A percentile compares a stretch with the other conserved stretches of the same genome.
Evolutionary conservation across 306 rosid species (phyloP).

Genomic region (Vigna hirtella): DNA sequence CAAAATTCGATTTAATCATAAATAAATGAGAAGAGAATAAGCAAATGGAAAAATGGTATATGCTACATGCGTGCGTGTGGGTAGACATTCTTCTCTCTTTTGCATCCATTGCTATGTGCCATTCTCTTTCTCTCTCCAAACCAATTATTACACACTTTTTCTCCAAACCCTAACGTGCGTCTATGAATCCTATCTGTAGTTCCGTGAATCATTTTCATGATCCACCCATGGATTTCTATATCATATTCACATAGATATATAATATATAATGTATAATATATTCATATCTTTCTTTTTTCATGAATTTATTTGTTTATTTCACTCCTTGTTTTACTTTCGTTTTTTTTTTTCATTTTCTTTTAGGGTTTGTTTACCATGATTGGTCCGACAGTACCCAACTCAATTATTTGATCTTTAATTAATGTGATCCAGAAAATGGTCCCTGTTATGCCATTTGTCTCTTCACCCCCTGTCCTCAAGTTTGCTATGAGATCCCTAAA

Average conservation of each 20-base stretch:
- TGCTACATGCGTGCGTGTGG: conserved; percentile 64
- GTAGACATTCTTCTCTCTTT: conserved; percentile 55
- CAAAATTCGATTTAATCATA: conserved; percentile 47
- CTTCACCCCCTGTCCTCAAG: conserved; percentile 47
- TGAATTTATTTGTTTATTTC: neutral
- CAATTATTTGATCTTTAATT: conserved; percentile 58
- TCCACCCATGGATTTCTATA: neutral
- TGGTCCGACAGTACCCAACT: conserved; percentile 55
- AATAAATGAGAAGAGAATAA: conserved; percentile 21
- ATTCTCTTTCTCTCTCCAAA: conserved; percentile 25
- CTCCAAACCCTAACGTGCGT: conserved; percentile 36
- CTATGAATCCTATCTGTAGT: conserved; percentile 42
- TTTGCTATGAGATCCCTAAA: conserved; percentile 34
- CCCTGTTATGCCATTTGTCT: conserved; percentile 58
- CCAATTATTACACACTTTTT: conserved; percentile 47
- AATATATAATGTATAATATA: neutral
- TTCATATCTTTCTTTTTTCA: neutral
- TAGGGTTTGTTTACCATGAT: conserved; percentile 39
- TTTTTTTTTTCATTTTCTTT: neutral
- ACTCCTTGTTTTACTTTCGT: neutral
- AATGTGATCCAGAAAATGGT: conserved; percentile 53
- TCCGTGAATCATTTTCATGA: conserved; percentile 11
- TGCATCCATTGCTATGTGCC: conserved; percentile 35
- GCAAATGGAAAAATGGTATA: conserved; percentile 43
- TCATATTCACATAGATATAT: neutral